A percentile compares a stretch with the other conserved stretches of the same genome.
phyloP scores from a whole-genome alignment of 129 eudicot genomes.

The Helichrysum umbraculigerum region DNA sequence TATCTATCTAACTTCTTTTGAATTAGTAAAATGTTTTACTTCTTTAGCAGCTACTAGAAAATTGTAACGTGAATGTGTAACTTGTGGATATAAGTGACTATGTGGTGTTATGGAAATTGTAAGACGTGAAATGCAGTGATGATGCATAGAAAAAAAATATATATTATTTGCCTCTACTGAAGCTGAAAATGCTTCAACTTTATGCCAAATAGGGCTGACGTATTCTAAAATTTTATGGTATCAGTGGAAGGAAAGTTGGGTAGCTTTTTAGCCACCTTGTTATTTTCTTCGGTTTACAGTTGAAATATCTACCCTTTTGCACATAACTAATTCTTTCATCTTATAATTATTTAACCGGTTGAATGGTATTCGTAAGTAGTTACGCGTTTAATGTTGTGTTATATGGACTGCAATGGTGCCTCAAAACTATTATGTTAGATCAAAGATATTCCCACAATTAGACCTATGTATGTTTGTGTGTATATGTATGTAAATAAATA shows the following conservation, averaged over 20 bases:
- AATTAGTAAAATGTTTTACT: conserved; percentile 15
- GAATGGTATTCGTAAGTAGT: conserved; percentile 5
- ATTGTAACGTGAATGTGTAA: not conserved
- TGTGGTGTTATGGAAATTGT: not conserved
- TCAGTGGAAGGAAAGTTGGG: not conserved
- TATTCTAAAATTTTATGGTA: not conserved
- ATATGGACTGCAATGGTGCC: not conserved
- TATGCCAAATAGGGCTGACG: conserved; percentile 16
- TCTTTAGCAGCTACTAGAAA: conserved; percentile 8
- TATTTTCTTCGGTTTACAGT: conserved; percentile 1
- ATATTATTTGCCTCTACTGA: not conserved
- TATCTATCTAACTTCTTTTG: not conserved
- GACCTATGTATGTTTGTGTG: not conserved
- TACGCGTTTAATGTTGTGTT: not conserved
- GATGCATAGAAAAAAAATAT: not conserved
- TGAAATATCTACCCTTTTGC: conserved; percentile 18
- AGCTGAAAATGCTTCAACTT: not conserved
- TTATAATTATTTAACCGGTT: conserved; percentile 2
- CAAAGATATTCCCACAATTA: conserved; percentile 5
- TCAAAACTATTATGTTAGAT: not conserved
- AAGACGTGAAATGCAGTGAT: not conserved
- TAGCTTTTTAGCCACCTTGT: conserved; percentile 6
- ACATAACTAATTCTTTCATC: not conserved
- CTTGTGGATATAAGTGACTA: conserved; percentile 10
- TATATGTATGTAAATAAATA: not conserved